Evolutionary conservation across 139 green algal species (phyloP), one percentile per base, ranked within the genome.

Genomic region (Closterium sp.): DNA sequence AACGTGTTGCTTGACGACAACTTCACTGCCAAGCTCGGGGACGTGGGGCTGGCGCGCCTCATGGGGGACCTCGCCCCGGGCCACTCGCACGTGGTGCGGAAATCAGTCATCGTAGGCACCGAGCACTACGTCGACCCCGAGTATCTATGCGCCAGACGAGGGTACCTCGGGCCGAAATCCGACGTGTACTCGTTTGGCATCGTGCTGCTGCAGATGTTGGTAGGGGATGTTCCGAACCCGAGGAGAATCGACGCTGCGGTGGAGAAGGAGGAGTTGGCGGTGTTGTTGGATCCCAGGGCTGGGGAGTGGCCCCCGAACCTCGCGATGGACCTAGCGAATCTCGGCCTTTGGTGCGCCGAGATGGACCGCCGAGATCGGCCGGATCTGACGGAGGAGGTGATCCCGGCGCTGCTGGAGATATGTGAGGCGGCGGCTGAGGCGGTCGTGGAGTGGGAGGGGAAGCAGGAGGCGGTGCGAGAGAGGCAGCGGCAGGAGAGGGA

Each of bases 61-160:
- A 81, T 55, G 86, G 66, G 88, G 36, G 88, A 90, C 23, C 66
- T 90, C 33, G 43, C 66, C 3, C 34, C 32, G 4, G 92, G 88
- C 43, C 38, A 93, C 32, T 93, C 92, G 84, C 85, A 93, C 36
- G 90, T 91, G 36, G 84, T 84, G 31, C 88, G 85, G 32, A 92
- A 66, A 25, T 90, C 87, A 2, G 87, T 90, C 3, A 83, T 95
- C 38, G 89, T 93, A 3, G 94, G 94, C 21, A 95, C 94, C 6
- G 90, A 90, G 35, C 89, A 91, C 32, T 98, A 97, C 96, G 97
- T 97, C 95, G 95, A 96, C 6, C 97, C 97, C 2, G 96, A 97
- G 91, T 91, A 95, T 8, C 87, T 90, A 2, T 90, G 87, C 69
- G 84, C 94, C 21, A 19, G 87, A 64, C 64, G 64, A n/a, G 91